phyloP scores from a whole-genome alignment of 2,329 filamentous ascomycete species.

The Hypoxylon sp. region DNA sequence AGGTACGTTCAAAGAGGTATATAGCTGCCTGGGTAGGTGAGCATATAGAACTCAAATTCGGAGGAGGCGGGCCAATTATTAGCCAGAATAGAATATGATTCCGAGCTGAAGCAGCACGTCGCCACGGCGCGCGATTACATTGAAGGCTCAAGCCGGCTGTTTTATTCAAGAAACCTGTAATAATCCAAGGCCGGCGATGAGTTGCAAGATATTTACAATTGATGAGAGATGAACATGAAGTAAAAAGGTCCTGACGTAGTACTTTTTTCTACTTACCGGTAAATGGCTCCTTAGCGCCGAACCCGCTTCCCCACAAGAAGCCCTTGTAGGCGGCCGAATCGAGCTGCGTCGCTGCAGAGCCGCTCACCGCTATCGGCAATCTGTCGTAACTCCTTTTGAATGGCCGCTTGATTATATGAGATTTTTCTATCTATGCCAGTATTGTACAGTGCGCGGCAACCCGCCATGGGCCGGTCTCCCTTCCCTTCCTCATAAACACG shows the following conservation, averaged over 20 bases:
- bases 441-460: conserved; percentile 28
- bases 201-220: conserved; percentile 16
- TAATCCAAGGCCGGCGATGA: conserved; percentile 22
- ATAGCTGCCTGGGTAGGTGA: no score
- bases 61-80: no score
- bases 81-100: neutral
- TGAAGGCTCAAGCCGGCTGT: no score
- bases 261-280: conserved; percentile 13
- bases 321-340: neutral
- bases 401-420: conserved; percentile 25
- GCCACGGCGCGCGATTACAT: no score
- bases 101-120: neutral
- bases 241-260: conserved; percentile 20
- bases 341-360: neutral
- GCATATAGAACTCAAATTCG: no score
- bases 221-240: conserved; percentile 18
- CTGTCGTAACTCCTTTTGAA: neutral
- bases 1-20: neutral
- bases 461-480: neutral
- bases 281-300: conserved; percentile 17
- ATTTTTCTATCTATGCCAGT: conserved; percentile 24
- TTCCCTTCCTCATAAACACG: conserved; percentile 4
- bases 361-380: conserved; percentile 22
- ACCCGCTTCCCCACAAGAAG: conserved; percentile 20
- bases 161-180: neutral